Base-by-base conservation (phyloP, 768 basidiomycete genomes). In the Podaxis mareebaensis region DNA sequence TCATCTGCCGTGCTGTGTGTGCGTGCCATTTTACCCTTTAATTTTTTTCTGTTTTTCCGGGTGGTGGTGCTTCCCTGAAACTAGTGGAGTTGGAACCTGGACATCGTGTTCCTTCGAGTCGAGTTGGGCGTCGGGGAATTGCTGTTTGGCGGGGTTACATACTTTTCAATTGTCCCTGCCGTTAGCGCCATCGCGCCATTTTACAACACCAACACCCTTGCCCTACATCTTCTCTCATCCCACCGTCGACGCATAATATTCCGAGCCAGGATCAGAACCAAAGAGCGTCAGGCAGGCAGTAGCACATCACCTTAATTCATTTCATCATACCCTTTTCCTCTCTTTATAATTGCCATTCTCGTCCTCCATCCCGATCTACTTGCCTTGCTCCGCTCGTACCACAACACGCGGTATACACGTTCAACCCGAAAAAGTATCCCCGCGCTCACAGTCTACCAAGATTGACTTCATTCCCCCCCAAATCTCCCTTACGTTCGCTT, bases 261-360 rank as follows among this genome's bases (percentile, higher is more conserved):
- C 48, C 54, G 33, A 49, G 30, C 54, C 61, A 52, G 51, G 17
- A 53, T 39, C 61, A 42, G 44, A 40, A 44, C 54, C 54, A 39
- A 20, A 44, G 13, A n/a, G 13, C 42, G n/a, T 3, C 42, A 2
- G 33, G 33, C 33, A 33, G 15, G 42, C 42, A 44, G n/a, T 20
- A 22, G 20, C 60, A 42, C 20, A 48, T 33, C 39, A 8, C 33
- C 44, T 46, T 46, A 46, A 46, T 51, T 55, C 53, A 56, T 57
- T 56, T 57, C 46, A 38, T 39, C 30, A 33, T 26, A 36, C 46
- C 42, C 44, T 46, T 20, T n/a, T 8, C 20, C 44, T 20, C 22
- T 36, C 55, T 63, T 57, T 56, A 63, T 57, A 63, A 28, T 42
- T 63, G 39, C 55, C 55, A 46, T 63, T 63, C 54, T 63, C 61